Base-by-base conservation (phyloP, 192 early-diverging fungal genomes). In the Coemansia sp. region DNA sequence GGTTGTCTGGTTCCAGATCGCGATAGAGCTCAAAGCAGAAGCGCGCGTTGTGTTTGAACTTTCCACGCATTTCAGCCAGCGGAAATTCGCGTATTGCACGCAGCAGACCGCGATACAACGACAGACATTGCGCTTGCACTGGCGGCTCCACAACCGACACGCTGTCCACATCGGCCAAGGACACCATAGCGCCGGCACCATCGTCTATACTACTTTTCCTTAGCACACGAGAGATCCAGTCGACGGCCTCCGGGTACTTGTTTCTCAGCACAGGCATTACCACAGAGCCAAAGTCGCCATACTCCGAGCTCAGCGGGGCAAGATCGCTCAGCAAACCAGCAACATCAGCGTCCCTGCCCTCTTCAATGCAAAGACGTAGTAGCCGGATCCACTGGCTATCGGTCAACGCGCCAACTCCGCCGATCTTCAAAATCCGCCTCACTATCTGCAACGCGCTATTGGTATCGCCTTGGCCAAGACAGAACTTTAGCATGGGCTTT, bases 11-110 rank as follows among this genome's bases (percentile, higher is more conserved):
- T 3, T 75, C 63, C 53, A 78, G 44, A 36, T 75, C 63, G 12
- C 73, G 66, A 31, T 83, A 83, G n/a, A 83, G 69, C 53, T 83
- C 80, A 71, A 72, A 77, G 15, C 70, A 57, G 63, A 74, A 77
- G 27, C 80, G 75, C 25, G 41, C 73, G 42, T 83, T 83, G 58
- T 74, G 36, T 27, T 23, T 34, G 17, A 83, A 46, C 69, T 83
- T 83, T 6, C 25, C 15, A 15, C 76, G 76, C 66, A 78, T 29
- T 19, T 66, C 67, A 2, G 64, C 36, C 8, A 69, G 7, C 6
- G 76, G 72, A 58, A 75, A 77, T 48, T 6, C 15, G 11, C 39
- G 15, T 11, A 68, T 60, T 14, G 51, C 69, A 1, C 67, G 68
- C 23, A 71, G 42, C 46, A 78, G 41, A 7, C 32, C 42, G 0